These are phyloP conservation scores for Tetracladium maxilliforme DNA, from an alignment of 2,329 filamentous ascomycete genomes.

Conservation along the genomic window DNA sequence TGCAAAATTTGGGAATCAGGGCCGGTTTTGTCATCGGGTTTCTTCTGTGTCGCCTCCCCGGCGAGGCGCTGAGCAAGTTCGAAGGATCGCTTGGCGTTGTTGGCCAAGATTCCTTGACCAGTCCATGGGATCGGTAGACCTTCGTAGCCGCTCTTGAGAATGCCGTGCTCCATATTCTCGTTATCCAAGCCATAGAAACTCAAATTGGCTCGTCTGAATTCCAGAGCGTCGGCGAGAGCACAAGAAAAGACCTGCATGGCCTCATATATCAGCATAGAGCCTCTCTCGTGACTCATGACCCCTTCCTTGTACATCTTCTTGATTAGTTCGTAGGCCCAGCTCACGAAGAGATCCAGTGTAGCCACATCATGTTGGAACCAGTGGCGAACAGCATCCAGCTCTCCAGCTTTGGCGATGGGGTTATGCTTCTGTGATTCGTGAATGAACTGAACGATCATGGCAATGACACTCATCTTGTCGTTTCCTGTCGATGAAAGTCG, in stretches of 20 bases:
- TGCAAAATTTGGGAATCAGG: too few species aligned
- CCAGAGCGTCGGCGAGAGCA: conserved; percentile 45
- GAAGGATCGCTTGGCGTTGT: conserved; percentile 41
- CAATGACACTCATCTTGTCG: conserved; percentile 63
- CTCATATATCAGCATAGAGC: conserved; percentile 50
- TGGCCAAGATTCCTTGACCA: too few species aligned
- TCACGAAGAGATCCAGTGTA: conserved; percentile 58
- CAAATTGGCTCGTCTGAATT: conserved; percentile 59
- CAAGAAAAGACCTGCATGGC: conserved; percentile 61
- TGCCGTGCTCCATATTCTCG: conserved; percentile 50
- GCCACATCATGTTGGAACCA: conserved; percentile 73
- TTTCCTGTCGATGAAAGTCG: too few species aligned
- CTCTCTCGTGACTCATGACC: conserved; percentile 27
- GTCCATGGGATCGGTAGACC: conserved; percentile 76
- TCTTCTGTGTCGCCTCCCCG: too few species aligned
- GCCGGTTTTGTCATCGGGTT: too few species aligned
- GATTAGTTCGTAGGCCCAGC: conserved; percentile 66
- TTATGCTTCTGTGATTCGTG: conserved; percentile 62
- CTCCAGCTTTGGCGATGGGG: conserved; percentile 46
- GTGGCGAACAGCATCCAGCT: conserved; percentile 66
- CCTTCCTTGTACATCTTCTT: conserved; percentile 55
- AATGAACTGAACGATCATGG: conserved; percentile 62
- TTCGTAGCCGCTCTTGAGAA: conserved; percentile 48
- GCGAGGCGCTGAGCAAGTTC: conserved; percentile 31
- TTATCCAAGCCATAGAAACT: conserved; percentile 57